phyloP scores from a whole-genome alignment of 225 moss, liverwort and hornwort species.

The Lunularia cruciata region DNA sequence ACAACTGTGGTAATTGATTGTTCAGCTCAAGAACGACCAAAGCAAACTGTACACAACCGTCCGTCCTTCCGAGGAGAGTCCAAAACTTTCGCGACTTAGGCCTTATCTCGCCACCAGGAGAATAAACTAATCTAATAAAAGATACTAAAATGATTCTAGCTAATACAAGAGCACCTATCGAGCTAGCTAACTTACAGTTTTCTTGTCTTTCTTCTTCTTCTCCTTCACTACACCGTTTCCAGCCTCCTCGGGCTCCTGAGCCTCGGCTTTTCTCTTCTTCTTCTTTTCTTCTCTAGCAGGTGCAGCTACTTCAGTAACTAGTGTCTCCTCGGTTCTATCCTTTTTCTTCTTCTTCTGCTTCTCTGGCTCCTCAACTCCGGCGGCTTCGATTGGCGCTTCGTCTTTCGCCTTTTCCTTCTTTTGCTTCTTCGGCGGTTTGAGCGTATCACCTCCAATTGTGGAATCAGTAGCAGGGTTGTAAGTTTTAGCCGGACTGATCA shows the following conservation, averaged over 20 bases:
- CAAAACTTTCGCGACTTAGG: conserved; percentile 12
- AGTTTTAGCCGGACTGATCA: conserved; percentile 57
- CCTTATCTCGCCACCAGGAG: conserved; percentile 3
- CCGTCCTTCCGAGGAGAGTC: conserved; percentile 3
- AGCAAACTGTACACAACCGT: background rate
- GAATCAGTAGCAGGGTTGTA: conserved; percentile 79
- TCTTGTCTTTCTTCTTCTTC: conserved; percentile 36
- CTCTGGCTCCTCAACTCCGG: conserved; percentile 19
- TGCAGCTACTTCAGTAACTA: conserved; percentile 37
- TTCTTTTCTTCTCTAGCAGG: conserved; percentile 43
- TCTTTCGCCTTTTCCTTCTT: conserved; percentile 22
- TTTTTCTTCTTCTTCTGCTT: conserved; percentile 49
- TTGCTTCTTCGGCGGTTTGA: conserved; percentile 25
- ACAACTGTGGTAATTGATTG: conserved; percentile 3
- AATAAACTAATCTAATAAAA: background rate
- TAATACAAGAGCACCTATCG: background rate
- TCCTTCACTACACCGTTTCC: conserved; percentile 20
- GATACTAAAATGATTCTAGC: background rate
- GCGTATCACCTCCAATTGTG: conserved; percentile 27
- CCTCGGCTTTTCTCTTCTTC: conserved; percentile 32
- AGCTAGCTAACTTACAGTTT: conserved; percentile 14
- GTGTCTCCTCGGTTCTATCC: conserved; percentile 37
- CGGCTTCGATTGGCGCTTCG: background rate
- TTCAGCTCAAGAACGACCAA: background rate
- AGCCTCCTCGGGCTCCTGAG: background rate